Evolutionary conservation across 345 rosid species (phyloP).

Genomic region (Arabis hirsuta): DNA sequence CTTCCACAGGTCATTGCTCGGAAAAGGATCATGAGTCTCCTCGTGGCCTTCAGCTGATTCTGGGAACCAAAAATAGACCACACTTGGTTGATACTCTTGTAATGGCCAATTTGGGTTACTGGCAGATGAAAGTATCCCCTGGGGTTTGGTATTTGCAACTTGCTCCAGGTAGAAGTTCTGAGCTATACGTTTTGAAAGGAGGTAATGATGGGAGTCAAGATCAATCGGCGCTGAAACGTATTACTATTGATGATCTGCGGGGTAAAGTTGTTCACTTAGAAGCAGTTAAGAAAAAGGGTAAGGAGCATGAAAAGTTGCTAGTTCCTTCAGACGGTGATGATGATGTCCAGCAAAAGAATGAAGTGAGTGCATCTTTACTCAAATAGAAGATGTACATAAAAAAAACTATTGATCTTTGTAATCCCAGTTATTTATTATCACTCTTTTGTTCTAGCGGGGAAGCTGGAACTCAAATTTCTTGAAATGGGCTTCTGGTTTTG

Average conservation of each 20-base stretch:
- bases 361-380: conserved; percentile 51
- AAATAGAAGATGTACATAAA: conserved; percentile 19
- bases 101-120: conserved; percentile 99
- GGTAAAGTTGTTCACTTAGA: conserved; percentile 96
- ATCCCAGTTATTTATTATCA: conserved; percentile 28
- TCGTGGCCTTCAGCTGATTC: conserved; percentile 97
- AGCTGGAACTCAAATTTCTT: conserved; percentile 90
- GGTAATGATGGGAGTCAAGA: conserved; percentile 53
- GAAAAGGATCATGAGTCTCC: conserved; percentile 99
- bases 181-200: conserved; percentile 71
- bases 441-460: conserved; percentile 49
- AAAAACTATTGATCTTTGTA: conserved; percentile 11
- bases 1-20: conserved; percentile 79
- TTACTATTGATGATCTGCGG: conserved; percentile 83
- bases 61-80: conserved; percentile 87
- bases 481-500: conserved; percentile 93
- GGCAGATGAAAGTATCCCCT: conserved; percentile 99
- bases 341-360: conserved; percentile 49
- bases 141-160: conserved; percentile 99
- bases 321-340: conserved; percentile 65
- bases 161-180: conserved; percentile 97
- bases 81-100: conserved; percentile 98
- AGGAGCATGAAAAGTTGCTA: conserved; percentile 86
- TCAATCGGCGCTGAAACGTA: conserved; percentile 64
- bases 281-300: conserved; percentile 87